Percentiles rank a stretch among this genome's conserved stretches.
Evolutionary conservation across 225 moss, liverwort and hornwort species (phyloP).

Genomic region (Pseudoscleropodium purum): DNA sequence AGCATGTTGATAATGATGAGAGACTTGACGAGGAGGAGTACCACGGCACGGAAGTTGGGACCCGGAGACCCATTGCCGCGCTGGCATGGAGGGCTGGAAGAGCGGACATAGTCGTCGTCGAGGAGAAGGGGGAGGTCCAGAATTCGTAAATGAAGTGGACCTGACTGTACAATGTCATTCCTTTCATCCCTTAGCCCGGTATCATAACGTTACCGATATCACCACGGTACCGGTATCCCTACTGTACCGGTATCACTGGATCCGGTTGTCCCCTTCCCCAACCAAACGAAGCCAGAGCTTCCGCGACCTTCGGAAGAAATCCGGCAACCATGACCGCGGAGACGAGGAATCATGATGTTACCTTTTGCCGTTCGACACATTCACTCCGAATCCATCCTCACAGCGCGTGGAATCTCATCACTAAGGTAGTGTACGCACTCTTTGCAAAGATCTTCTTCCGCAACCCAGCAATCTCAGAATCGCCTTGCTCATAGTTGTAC

Average conservation of each 20-base stretch:
- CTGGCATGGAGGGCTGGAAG: no score
- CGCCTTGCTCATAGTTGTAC: background rate
- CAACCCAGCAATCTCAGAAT: background rate
- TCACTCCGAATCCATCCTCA: background rate
- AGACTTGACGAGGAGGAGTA: no score
- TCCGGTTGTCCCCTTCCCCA: background rate
- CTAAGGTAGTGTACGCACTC: background rate
- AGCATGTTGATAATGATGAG: no score
- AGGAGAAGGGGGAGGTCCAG: no score
- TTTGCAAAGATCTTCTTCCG: background rate
- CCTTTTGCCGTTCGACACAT: background rate
- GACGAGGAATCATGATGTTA: background rate
- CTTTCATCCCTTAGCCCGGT: background rate
- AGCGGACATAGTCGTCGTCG: no score
- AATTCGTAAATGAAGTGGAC: no score
- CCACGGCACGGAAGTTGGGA: no score
- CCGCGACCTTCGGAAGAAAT: background rate
- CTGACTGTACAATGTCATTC: no score
- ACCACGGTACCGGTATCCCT: background rate
- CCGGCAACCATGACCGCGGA: background rate
- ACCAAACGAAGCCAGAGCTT: background rate
- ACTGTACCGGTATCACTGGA: background rate
- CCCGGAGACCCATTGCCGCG: no score
- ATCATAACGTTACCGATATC: no score
- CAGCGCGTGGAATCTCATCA: background rate